Conservation (phyloP, 2,329 filamentous ascomycete species). For the Aspergillus flavus region DNA sequence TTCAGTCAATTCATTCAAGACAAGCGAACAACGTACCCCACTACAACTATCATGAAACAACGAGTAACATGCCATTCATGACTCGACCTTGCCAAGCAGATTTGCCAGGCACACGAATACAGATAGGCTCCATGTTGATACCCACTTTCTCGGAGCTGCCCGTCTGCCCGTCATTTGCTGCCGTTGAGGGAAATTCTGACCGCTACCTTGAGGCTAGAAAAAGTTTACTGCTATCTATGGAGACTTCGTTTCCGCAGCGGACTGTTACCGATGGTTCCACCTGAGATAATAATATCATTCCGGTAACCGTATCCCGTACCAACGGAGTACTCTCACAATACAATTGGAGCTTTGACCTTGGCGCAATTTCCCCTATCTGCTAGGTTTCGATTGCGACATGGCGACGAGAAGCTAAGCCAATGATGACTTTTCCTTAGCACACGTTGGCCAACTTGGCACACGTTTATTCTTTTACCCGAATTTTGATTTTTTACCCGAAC, state of each 20-base stretch:
- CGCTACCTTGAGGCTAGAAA: slow-evolving; percentile 8
- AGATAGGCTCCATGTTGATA: slow-evolving; percentile 3
- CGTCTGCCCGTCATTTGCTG: slow-evolving; percentile 7
- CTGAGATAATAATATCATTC: neutral
- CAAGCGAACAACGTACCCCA: neutral
- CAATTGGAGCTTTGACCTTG: slow-evolving; percentile 10
- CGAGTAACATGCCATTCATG: neutral
- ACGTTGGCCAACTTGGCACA: slow-evolving; percentile 9
- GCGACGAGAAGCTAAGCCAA: slow-evolving; percentile 7
- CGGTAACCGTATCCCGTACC: slow-evolving; percentile 10
- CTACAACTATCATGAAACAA: neutral
- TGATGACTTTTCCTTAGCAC: neutral
- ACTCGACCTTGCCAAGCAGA: neutral
- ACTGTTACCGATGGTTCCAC: slow-evolving; percentile 11
- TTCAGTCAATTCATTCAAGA: neutral
- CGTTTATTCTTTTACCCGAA: slow-evolving; percentile 6
- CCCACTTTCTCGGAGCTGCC: slow-evolving; percentile 2
- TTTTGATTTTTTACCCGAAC: slow-evolving; percentile 5
- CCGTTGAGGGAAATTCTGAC: neutral
- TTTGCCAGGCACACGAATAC: slow-evolving; percentile 1
- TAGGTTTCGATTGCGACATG: neutral
- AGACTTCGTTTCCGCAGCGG: slow-evolving; percentile 8
- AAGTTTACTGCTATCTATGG: slow-evolving; percentile 5
- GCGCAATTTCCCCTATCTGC: slow-evolving; percentile 3
- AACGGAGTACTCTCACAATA: slow-evolving; percentile 1